Evolutionary conservation across 345 rosid genomes (phyloP).

Genomic region (Schrenkiella parvula): DNA sequence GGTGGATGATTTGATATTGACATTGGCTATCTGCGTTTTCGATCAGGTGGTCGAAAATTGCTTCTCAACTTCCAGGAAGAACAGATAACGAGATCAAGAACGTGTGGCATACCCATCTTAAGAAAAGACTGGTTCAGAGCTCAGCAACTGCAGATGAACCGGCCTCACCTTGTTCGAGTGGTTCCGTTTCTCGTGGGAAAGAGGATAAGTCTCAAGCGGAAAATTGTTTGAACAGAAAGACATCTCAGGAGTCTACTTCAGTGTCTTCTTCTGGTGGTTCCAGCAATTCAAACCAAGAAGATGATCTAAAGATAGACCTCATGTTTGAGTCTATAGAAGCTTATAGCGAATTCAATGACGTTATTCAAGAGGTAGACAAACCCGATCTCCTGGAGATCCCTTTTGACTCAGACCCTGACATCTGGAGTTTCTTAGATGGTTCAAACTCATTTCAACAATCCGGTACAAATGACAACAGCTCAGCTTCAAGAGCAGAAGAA

Average conservation of each 20-base stretch:
- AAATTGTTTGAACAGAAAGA: constrained; percentile 24
- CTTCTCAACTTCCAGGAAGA: constrained; percentile 73
- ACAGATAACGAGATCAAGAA: constrained; percentile 96
- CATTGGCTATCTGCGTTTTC: background rate
- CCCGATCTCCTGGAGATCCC: constrained; percentile 47
- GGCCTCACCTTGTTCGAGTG: constrained; percentile 31
- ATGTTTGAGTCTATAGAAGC: no score
- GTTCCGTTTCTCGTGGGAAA: constrained; percentile 13
- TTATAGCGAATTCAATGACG: constrained; percentile 16
- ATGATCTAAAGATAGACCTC: constrained; percentile 6
- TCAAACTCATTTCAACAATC: constrained; percentile 34
- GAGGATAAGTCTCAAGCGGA: constrained; percentile 11
- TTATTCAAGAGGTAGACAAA: constrained; percentile 58
- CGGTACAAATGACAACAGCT: constrained; percentile 15
- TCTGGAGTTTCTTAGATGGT: constrained; percentile 67
- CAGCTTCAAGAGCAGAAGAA: constrained; percentile 23
- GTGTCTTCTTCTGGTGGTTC: constrained; percentile 36
- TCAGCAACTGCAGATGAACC: constrained; percentile 15
- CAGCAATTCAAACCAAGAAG: constrained; percentile 14
- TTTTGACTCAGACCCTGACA: constrained; percentile 53
- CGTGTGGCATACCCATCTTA: constrained; percentile 85
- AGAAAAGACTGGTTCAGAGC: constrained; percentile 42
- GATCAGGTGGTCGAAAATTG: constrained; percentile 88
- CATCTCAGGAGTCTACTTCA: constrained; percentile 34
- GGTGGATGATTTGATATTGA: constrained; percentile 5